Evolutionary conservation across 2,329 filamentous ascomycete genomes (phyloP).

Genomic region (Leptographium procerum): DNA sequence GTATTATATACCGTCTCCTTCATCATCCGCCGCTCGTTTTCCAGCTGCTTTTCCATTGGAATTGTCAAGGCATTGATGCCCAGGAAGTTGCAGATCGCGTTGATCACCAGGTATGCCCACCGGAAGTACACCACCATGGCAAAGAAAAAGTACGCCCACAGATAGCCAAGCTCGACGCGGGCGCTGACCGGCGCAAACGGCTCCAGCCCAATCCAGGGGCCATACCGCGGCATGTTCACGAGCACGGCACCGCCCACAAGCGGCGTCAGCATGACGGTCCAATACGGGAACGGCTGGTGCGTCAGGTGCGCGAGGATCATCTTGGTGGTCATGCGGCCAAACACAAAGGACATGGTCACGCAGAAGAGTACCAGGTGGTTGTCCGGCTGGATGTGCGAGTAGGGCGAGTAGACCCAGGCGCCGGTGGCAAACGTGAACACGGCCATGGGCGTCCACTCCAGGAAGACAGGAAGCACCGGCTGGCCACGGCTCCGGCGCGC

Average conservation of each 20-base stretch:
- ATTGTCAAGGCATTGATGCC: slow-evolving; percentile 95
- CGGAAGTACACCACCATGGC: slow-evolving; percentile 77
- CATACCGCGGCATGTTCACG: slow-evolving; percentile 70
- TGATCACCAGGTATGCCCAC: slow-evolving; percentile 87
- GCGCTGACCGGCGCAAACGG: slow-evolving; percentile 46
- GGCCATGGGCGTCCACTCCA: slow-evolving; percentile 87
- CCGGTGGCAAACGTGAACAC: slow-evolving; percentile 66
- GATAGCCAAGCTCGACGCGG: slow-evolving; percentile 62
- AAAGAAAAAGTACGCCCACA: slow-evolving; percentile 76
- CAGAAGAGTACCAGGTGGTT: slow-evolving; percentile 91
- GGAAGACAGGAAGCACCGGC: slow-evolving; percentile 70
- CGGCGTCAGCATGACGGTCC: slow-evolving; percentile 83
- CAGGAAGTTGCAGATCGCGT: slow-evolving; percentile 80
- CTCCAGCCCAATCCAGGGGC: slow-evolving; percentile 29
- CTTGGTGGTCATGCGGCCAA: slow-evolving; percentile 96
- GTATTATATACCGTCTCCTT: slow-evolving; percentile 17
- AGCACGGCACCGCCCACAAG: slow-evolving; percentile 76
- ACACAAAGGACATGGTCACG: slow-evolving; percentile 90
- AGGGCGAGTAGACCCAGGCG: slow-evolving; percentile 81
- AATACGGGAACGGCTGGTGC: slow-evolving; percentile 88
- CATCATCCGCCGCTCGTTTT: slow-evolving; percentile 34
- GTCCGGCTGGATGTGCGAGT: slow-evolving; percentile 68
- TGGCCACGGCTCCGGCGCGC: slow-evolving; percentile 63
- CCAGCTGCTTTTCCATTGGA: slow-evolving; percentile 46
- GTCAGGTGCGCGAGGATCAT: slow-evolving; percentile 96